Evolutionary conservation across 345 rosid genomes (phyloP), one percentile per base, ranked within the genome.

Genomic region (Syzygium oleosum): DNA sequence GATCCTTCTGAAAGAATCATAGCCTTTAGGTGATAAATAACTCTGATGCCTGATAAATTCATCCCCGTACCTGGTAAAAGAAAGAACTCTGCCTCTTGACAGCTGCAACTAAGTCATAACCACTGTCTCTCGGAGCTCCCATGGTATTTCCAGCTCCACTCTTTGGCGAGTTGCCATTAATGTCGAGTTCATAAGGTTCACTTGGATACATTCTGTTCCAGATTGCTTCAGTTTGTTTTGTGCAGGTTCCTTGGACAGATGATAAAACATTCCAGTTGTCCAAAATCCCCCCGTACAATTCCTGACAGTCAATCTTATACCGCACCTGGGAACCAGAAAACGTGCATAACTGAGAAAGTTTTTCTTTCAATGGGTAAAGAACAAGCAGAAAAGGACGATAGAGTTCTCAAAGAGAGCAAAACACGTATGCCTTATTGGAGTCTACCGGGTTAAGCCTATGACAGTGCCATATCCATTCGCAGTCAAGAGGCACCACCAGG

Each of bases 381-480:
- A 43, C 27, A 21, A 73, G 83, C 83, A 73, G 49, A 73, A 38
- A 43, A 73, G 49, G 83, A 19, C 21, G 14, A 19, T 9, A 38
- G 80, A 73, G 83, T 73, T 52, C 9, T 52, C 46, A 22, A 23
- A 21, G 34, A 13, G 51, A 12, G 31, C 43, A 77, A 43, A 51
- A 46, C 55, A 54, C 29, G 16, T 31, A 6, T 34, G 41, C 61
- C 27, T 51, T 22, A 19, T 34, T 51, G 27, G 51, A 49, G 34
- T 91, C 49, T 94, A 98, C 99, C 6, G 99, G 99, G 85, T 96
- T 98, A 85, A 98, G 98, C 90, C 98, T 91, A 90, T 97, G 99
- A 84, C 99, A 98, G 77, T 95, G 99, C 99, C 99, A 98, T 90
- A 98, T 87, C 99, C 99, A 98, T 92, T 98, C 99, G 88, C 99